These are phyloP conservation scores for Litchi chinensis DNA, from an alignment of 345 rosid species.

Conservation along the genomic window DNA sequence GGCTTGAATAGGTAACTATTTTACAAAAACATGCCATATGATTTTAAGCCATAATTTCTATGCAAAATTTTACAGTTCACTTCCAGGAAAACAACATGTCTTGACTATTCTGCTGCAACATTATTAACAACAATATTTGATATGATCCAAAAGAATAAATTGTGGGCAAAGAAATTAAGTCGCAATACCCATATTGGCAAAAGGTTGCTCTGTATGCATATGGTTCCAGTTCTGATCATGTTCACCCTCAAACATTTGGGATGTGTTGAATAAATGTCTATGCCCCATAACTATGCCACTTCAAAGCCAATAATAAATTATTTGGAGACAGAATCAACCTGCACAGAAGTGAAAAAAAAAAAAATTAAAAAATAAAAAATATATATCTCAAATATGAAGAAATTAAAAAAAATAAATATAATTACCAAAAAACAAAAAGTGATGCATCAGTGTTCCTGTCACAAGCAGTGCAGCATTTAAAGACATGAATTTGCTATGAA, in stretches of 20 bases:
- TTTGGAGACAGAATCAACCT: conserved; percentile 39
- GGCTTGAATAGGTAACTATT: conserved; percentile 3
- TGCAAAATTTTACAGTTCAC: neutral
- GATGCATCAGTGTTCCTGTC: neutral
- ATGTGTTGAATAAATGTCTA: conserved; percentile 52
- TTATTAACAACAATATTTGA: conserved; percentile 1
- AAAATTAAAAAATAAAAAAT: neutral
- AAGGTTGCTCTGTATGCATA: conserved; percentile 57
- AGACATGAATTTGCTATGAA: conserved; percentile 12
- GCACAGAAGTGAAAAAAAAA: conserved; percentile 26
- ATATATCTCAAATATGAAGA: conserved; percentile 9
- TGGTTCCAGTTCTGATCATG: conserved; percentile 72
- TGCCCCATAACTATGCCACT: conserved; percentile 57
- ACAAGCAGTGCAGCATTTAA: conserved; percentile 6
- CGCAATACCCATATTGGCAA: conserved; percentile 51
- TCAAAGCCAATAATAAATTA: conserved; percentile 6
- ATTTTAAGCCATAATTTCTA: neutral
- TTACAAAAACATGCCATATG: neutral
- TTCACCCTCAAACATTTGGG: conserved; percentile 61
- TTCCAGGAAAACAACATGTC: conserved; percentile 7
- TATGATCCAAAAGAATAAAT: conserved; percentile 9
- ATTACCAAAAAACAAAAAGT: neutral
- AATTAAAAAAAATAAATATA: conserved; percentile 7
- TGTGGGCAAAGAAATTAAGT: conserved; percentile 11
- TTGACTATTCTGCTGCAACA: neutral